phyloP scores from a whole-genome alignment of 1,284 basidiomycete species.

The Meira miltonrushii region DNA sequence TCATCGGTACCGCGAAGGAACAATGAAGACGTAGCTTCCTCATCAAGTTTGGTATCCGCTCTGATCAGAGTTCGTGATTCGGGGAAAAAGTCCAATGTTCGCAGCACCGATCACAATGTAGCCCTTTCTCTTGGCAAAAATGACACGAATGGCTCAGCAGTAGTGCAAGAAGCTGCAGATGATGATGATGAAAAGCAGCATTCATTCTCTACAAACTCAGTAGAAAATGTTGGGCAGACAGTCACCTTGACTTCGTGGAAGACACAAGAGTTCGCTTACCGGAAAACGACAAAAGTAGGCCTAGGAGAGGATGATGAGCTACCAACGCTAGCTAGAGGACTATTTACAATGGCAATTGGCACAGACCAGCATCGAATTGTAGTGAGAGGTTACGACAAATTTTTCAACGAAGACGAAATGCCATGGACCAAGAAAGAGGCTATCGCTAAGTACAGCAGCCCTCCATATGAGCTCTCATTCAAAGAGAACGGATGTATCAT shows the following conservation, averaged over 20 bases:
- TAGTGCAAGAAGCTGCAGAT: neutral
- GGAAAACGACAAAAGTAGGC: conserved; percentile 32
- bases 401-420: conserved; percentile 95
- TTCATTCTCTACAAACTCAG: neutral
- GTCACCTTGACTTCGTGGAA: conserved; percentile 34
- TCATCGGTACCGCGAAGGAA: too few relatives aligned
- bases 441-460: conserved; percentile 60
- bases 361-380: conserved; percentile 62
- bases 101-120: conserved; percentile 8
- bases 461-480: conserved; percentile 82
- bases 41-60: neutral
- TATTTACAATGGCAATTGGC: conserved; percentile 31
- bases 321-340: conserved; percentile 47
- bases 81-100: conserved; percentile 8
- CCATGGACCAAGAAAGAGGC: conserved; percentile 76
- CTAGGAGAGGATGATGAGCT: conserved; percentile 27
- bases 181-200: neutral
- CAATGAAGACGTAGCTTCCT: neutral
- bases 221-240: neutral
- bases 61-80: neutral
- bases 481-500: conserved; percentile 99
- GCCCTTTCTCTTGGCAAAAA: neutral
- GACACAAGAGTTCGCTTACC: conserved; percentile 48
- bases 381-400: conserved; percentile 93
- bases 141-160: neutral